Percentiles rank a stretch among this genome's conserved stretches.
Conservation (phyloP, 1,139 yeast species). For the Candida smagusa region DNA sequence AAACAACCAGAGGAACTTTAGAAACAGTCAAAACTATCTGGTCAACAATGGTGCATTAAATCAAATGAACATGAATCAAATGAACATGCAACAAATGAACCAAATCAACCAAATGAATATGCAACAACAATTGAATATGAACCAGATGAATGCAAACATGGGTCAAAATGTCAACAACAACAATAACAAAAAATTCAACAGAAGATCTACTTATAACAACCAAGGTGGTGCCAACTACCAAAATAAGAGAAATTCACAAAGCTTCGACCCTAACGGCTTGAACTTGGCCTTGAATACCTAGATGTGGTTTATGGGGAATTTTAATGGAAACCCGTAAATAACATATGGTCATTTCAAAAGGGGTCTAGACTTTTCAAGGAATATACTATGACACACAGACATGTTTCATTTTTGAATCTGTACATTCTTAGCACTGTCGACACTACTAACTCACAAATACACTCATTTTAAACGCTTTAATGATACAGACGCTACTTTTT, state of each 20-base stretch:
- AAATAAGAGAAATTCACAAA: conserved; percentile 16
- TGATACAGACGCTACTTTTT: conserved; percentile 6
- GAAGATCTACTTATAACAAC: conserved; percentile 15
- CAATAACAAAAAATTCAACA: conserved; percentile 20
- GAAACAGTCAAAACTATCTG: conserved; percentile 4
- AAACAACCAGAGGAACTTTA: conserved; percentile 2
- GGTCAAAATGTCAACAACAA: conserved; percentile 13
- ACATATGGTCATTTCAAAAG: no score
- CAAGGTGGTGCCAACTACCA: conserved; percentile 7
- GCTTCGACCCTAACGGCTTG: conserved; percentile 14
- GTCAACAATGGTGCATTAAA: conserved; percentile 10
- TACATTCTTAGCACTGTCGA: no score
- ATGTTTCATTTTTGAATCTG: no score
- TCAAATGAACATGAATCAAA: conserved; percentile 5
- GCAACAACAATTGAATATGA: neutral
- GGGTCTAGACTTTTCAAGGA: no score
- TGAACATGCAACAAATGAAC: conserved; percentile 7
- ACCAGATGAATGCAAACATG: conserved; percentile 5
- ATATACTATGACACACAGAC: no score
- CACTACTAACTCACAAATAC: neutral
- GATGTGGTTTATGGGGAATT: neutral
- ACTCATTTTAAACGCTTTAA: conserved; percentile 4
- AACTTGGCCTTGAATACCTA: conserved; percentile 14
- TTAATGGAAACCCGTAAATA: conserved; percentile 1
- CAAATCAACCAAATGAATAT: conserved; percentile 4